A percentile compares a stretch with the other conserved stretches of the same genome.
Evolutionary conservation across 331 rosid genomes (phyloP).

Genomic region (Malus hybrid): DNA sequence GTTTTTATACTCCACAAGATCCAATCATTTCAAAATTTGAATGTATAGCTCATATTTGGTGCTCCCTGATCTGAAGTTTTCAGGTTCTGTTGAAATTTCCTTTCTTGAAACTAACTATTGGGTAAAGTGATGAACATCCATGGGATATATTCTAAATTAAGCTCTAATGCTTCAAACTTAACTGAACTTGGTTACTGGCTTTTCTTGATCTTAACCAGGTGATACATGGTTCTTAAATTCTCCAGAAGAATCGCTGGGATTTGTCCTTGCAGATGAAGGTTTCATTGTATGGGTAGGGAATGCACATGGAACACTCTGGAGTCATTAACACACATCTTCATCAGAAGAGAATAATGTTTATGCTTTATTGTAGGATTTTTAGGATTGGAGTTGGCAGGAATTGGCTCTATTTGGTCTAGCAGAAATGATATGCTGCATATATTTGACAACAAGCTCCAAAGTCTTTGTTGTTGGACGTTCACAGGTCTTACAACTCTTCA

Average conservation of each 20-base stretch:
- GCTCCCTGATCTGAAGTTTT: too few species aligned
- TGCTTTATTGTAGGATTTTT: conserved; percentile 54
- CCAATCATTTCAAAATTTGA: too few species aligned
- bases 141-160: not conserved
- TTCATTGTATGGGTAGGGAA: conserved; percentile 91
- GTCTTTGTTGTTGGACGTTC: conserved; percentile 80
- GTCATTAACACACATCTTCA: conserved; percentile 61
- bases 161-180: not conserved
- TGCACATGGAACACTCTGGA: conserved; percentile 92
- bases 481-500: conserved; percentile 51
- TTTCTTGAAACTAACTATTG: too few species aligned
- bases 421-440: conserved; percentile 53
- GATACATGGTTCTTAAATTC: conserved; percentile 87
- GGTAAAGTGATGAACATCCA: too few species aligned
- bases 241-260: conserved; percentile 74
- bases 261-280: conserved; percentile 81
- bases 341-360: conserved; percentile 51
- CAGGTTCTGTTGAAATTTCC: too few species aligned
- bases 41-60: too few species aligned
- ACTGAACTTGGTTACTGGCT: not conserved
- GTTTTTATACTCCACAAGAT: too few species aligned
- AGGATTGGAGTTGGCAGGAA: conserved; percentile 98
- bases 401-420: conserved; percentile 62
- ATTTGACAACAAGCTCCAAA: conserved; percentile 46
- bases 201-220: conserved; percentile 50